Evolutionary conservation across 2,329 filamentous ascomycete genomes (phyloP), one percentile per base, ranked within the genome.

Genomic region (Colletotrichum plurivorum): DNA sequence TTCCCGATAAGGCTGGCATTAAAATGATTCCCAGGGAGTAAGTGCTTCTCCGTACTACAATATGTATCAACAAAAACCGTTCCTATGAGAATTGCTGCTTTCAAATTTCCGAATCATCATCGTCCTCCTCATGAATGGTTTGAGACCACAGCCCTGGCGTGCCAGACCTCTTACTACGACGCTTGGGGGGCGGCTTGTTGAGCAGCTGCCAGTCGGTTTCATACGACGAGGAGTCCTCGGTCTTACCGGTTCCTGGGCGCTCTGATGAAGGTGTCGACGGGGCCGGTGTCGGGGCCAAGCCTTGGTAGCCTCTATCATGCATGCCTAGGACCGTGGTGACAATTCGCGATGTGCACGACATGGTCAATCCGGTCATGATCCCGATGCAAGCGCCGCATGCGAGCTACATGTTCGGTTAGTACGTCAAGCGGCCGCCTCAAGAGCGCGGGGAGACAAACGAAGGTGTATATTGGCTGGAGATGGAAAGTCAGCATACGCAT

Each of bases 111-210:
- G 85, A 89, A 73, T 84, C 84, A 76, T 92, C 91, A 59, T 92
- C 90, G 76, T 94, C 92, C 76, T 92, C 90, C 78, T 93, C 92
- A 66, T 92, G 85, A 71, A 94, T 94, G 0, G 89, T 92, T 76
- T 92, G 89, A 31, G 87, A 85, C 51, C 92, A 79, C 18, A 93
- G 76, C 1, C 87, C 86, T 58, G 83, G 80, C 22, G 22, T 25
- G 22, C 22, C 22, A 5, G 80, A 80, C 55, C 82, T 79, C 59
- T 81, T 79, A 63, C 81, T 79, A 63, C 83, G 78, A 10, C 82
- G 77, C 27, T 77, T 78, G 5, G 78, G 76, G n/a, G 77, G 75
- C 13, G 78, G 73, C 41, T 78, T 75, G 54, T 81, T 80, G 5
- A 80, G 68, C 52, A 72, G 64, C 22, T 70, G 78, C 79, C 80